phyloP scores from a whole-genome alignment of 2,329 filamentous ascomycete species.

The Diaporthe eres region DNA sequence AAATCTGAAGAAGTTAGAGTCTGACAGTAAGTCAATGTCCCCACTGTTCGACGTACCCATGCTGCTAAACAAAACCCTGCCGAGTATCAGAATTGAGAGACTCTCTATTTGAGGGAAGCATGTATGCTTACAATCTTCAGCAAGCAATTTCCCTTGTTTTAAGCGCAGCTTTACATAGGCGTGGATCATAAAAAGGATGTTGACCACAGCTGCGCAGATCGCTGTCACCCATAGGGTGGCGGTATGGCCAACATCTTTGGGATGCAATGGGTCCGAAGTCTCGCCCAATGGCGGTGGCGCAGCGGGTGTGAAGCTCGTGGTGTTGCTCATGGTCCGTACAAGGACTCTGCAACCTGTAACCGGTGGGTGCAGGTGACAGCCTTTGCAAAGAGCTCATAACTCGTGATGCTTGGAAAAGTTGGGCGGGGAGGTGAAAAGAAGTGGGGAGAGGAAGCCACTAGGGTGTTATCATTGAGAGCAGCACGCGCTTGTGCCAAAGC shows the following conservation, averaged over 20 bases:
- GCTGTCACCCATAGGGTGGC: not conserved
- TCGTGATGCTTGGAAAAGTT: not conserved
- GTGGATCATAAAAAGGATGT: slow-evolving; percentile 20
- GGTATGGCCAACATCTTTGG: not conserved
- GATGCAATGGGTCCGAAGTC: not conserved
- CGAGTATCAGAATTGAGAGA: not conserved
- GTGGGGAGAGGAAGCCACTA: slow-evolving; percentile 1
- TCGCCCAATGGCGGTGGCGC: slow-evolving; percentile 11
- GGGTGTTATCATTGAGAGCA: slow-evolving; percentile 19
- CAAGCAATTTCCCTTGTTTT: slow-evolving; percentile 7
- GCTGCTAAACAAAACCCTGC: slow-evolving; percentile 37
- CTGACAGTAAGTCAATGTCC: not conserved
- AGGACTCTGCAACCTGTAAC: slow-evolving; percentile 2
- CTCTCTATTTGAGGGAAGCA: not conserved
- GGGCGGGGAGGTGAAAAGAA: not conserved
- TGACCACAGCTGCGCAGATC: slow-evolving; percentile 15
- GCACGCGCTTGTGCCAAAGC: not conserved
- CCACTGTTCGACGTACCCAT: slow-evolving; percentile 14
- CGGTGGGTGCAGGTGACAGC: not conserved
- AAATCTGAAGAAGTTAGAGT: slow-evolving; percentile 13
- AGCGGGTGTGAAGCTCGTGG: slow-evolving; percentile 3
- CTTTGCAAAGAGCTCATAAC: slow-evolving; percentile 12
- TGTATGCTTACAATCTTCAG: slow-evolving; percentile 20
- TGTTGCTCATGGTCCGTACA: slow-evolving; percentile 18
- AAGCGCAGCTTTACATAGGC: slow-evolving; percentile 20